phyloP scores from a whole-genome alignment of 345 rosid species.

The Syzygium grande region DNA sequence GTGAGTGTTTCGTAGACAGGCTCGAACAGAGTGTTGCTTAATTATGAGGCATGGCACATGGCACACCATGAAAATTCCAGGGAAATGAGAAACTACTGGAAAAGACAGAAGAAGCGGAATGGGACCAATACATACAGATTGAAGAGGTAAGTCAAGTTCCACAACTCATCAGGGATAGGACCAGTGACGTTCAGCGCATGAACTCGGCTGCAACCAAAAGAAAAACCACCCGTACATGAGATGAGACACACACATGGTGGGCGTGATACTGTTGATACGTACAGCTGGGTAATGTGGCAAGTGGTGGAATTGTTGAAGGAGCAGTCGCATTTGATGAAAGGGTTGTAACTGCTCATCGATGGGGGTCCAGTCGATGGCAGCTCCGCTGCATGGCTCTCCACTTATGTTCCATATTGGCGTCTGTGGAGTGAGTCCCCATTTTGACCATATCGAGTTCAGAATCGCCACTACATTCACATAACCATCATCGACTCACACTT shows the following conservation, averaged over 20 bases:
- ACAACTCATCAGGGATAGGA: constrained; percentile 41
- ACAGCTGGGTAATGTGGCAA: constrained; percentile 37
- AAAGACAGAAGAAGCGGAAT: not conserved
- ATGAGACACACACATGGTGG: not conserved
- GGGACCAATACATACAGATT: constrained; percentile 21
- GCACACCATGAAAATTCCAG: not conserved
- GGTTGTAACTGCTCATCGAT: constrained; percentile 22
- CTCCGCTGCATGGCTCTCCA: constrained; percentile 54
- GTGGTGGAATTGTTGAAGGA: constrained; percentile 16
- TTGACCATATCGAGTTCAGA: constrained; percentile 36
- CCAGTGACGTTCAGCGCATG: constrained; percentile 21
- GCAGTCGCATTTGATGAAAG: constrained; percentile 64
- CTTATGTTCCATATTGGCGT: constrained; percentile 34
- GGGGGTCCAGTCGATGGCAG: constrained; percentile 20
- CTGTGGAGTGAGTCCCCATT: constrained; percentile 33
- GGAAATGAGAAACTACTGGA: not conserved
- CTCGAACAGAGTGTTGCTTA: not conserved
- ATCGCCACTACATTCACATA: constrained; percentile 16
- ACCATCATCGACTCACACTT: not conserved
- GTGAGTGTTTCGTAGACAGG: not conserved
- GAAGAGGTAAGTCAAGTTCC: constrained; percentile 34
- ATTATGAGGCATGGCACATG: not conserved
- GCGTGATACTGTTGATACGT: not conserved
- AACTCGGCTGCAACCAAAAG: constrained; percentile 18
- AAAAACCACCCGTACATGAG: not conserved